These are phyloP conservation scores for Suillus luteus DNA, from an alignment of 768 basidiomycete species.

Conservation along the genomic window DNA sequence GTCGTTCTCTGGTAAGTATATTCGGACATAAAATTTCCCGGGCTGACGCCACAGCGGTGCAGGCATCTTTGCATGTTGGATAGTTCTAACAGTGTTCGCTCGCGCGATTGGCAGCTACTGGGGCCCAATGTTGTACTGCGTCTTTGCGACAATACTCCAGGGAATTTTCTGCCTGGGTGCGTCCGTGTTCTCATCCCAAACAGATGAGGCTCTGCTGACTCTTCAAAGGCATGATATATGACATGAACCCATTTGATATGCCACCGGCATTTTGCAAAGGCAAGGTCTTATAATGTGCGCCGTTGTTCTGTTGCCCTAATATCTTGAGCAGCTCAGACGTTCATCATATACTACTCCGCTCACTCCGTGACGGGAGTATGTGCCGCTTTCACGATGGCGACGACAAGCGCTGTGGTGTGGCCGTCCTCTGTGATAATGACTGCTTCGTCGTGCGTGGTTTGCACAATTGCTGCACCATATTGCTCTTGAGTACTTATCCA, in stretches of 20 bases:
- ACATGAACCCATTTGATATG: slow-evolving; percentile 64
- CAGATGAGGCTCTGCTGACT: slow-evolving; percentile 3
- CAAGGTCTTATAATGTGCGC: slow-evolving; percentile 33
- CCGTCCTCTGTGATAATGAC: slow-evolving; percentile 31
- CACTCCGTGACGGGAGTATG: slow-evolving; percentile 48
- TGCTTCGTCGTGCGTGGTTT: slow-evolving; percentile 23
- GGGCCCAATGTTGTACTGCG: slow-evolving; percentile 49
- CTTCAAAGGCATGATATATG: slow-evolving; percentile 57
- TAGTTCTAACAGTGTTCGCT: slow-evolving; percentile 48
- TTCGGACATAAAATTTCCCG: background rate
- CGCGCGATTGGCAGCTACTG: slow-evolving; percentile 46
- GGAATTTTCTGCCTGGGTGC: slow-evolving; percentile 61
- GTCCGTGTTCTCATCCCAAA: slow-evolving; percentile 12
- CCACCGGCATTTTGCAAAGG: slow-evolving; percentile 58
- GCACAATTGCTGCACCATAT: background rate
- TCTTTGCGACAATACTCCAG: slow-evolving; percentile 54
- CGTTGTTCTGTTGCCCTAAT: slow-evolving; percentile 16
- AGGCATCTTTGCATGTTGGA: slow-evolving; percentile 57
- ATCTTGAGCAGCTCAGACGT: slow-evolving; percentile 41
- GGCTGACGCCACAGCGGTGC: slow-evolving; percentile 1
- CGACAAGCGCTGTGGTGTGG: slow-evolving; percentile 47
- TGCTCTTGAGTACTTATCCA: background rate
- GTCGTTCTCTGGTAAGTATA: slow-evolving; percentile 49
- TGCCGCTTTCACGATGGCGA: slow-evolving; percentile 47
- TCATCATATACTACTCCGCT: slow-evolving; percentile 43